Conservation (phyloP, 257 asterid genomes). For the Voacanga thouarsii region DNA sequence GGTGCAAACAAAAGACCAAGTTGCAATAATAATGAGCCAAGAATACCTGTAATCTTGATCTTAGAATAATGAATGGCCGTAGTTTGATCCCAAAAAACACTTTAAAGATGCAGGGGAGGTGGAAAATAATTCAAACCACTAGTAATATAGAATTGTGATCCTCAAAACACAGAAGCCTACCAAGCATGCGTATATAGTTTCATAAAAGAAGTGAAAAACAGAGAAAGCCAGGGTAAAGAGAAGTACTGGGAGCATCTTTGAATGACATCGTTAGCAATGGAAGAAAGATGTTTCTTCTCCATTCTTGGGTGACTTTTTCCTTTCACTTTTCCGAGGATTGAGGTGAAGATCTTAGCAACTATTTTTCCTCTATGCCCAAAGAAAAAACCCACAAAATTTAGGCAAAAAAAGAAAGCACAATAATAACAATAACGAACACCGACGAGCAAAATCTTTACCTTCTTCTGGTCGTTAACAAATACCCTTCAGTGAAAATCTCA, state of each 20-base stretch:
- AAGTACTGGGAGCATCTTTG: conserved; percentile 55
- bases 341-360: not conserved
- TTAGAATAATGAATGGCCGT: not conserved
- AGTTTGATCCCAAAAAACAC: not conserved
- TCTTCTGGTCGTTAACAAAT: not conserved
- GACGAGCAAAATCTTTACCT: not conserved
- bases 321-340: not conserved
- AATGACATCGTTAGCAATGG: conserved; percentile 59
- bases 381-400: too few species aligned
- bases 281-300: conserved; percentile 73
- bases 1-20: not conserved
- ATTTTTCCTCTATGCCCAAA: too few species aligned
- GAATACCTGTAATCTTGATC: not conserved
- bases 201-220: not conserved
- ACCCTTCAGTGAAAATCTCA: not conserved
- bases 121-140: not conserved
- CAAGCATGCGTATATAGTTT: not conserved
- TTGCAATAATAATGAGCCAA: not conserved
- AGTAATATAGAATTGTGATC: not conserved
- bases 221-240: conserved; percentile 2
- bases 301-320: conserved; percentile 6
- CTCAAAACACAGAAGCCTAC: not conserved
- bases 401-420: too few species aligned
- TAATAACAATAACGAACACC: too few species aligned
- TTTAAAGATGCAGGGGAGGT: not conserved